These are phyloP conservation scores for Coniosporium apollinis DNA, from an alignment of 495 filamentous ascomycete species.

Conservation along the genomic window DNA sequence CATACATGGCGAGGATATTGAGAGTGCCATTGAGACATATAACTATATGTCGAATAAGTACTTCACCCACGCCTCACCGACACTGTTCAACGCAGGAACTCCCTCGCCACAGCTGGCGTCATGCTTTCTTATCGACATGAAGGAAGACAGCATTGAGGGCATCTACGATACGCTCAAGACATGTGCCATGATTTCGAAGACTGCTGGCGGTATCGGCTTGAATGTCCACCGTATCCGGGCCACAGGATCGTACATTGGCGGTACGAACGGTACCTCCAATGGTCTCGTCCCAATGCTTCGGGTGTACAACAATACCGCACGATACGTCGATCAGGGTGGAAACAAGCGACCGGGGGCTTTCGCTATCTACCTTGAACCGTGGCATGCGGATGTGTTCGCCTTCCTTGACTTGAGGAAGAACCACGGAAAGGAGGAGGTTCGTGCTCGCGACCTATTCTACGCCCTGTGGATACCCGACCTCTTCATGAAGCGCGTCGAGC, in stretches of 20 bases:
- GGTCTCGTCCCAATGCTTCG: slow-evolving; percentile 95
- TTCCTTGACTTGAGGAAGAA: slow-evolving; percentile 98
- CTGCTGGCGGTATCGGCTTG: slow-evolving; percentile 88
- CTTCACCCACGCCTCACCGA: slow-evolving; percentile 96
- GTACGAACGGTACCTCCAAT: slow-evolving; percentile 94
- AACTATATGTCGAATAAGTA: slow-evolving; percentile 94
- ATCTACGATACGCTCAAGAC: slow-evolving; percentile 99
- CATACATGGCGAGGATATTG: slow-evolving; percentile 86
- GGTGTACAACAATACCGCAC: slow-evolving; percentile 96
- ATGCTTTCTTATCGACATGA: slow-evolving; percentile 97
- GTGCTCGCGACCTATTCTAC: slow-evolving; percentile 93
- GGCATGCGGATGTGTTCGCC: slow-evolving; percentile 95
- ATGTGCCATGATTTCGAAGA: slow-evolving; percentile 99
- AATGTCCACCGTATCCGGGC: slow-evolving; percentile 93
- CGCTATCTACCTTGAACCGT: slow-evolving; percentile 98
- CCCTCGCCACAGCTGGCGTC: slow-evolving; percentile 85
- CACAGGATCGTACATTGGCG: slow-evolving; percentile 91
- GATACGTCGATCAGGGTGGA: slow-evolving; percentile 96
- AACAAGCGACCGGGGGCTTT: slow-evolving; percentile 99
- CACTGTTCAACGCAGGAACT: slow-evolving; percentile 94
- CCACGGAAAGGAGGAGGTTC: slow-evolving; percentile 95
- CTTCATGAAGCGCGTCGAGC: slow-evolving; percentile 98
- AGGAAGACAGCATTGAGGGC: slow-evolving; percentile 96
- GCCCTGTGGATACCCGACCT: slow-evolving; percentile 97
- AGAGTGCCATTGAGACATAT: slow-evolving; percentile 90